Base-by-base conservation (phyloP, 148 eudicot genomes). In the Rhododendron griersonianum region DNA sequence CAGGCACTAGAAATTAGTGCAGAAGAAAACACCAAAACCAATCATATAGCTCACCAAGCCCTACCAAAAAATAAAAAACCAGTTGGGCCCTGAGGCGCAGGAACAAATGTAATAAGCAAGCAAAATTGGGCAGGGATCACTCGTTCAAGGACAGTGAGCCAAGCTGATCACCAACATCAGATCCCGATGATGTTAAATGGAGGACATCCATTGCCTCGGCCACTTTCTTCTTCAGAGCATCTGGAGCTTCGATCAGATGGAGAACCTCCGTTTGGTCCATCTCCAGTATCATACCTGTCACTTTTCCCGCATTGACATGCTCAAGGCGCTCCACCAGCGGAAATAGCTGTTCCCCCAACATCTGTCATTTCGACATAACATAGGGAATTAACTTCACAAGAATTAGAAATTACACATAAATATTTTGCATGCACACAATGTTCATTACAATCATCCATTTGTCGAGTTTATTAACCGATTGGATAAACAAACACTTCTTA, bases 191-290 rank as follows among this genome's bases (percentile, higher is more conserved):
- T 80, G 88, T 89, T 18, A 81, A 67, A 69, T 87, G 87, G 73
- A 91, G 90, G 33, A 91, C 92, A 8, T 90, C 91, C 86, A 90
- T 80, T 10, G 94, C 94, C 89, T 92, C 94, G 0, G 85, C 86
- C 33, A 92, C 93, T 67, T 92, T 92, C 86, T 89, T 84, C 89
- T 89, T 91, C 80, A 91, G 86, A 48, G 92, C 91, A 61, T 92
- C 93, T 3, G 94, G 93, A 8, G 92, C 84, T 81, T 92, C 94
- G 8, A 92, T 90, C 23, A 92, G 88, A 86, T 91, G 94, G 14
- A 92, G 90, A 30, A 92, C 91, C 89, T 92, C 93, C 0, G 93
- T 88, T 45, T 90, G 93, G 55, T 92, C 94, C 94, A 92, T 92
- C 88, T 91, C 93, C 74, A 92, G 81, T 21, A 92, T 44, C 93